Base-by-base conservation (phyloP, 108 stramenopile genomes). In the Pelagomonas calceolata region DNA sequence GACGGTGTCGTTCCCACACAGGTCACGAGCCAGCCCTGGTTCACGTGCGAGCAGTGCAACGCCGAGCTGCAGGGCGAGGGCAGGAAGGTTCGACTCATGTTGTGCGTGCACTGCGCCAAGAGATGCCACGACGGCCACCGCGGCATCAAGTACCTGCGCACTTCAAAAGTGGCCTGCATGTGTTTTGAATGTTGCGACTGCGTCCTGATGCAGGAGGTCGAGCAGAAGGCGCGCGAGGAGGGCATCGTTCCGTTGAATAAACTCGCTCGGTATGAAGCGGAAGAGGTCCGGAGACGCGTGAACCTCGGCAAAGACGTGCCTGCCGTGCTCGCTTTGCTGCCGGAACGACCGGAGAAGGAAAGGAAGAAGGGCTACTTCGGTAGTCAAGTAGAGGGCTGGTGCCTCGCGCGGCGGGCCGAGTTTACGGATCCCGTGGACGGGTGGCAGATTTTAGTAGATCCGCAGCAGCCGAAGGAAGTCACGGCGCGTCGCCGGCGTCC, bases 391-490 rank as follows among this genome's bases (percentile, higher is more conserved):
- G 35, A 71, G 70, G 70, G 70, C 34, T 71, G 70, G 70, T 63
- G 64, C 16, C 70, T 71, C 30, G 64, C 64, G 36, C 63, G 70
- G 34, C 63, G 64, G 9, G 35, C 32, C 4, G 29, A 36, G n/a
- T 29, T 10, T 21, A 71, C 63, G 63, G 32, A 45, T 34, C 12
- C 64, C 33, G 35, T 35, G 36, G 9, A 36, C 34, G 70, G 70
- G 34, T 71, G 70, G 70, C 70, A 71, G 70, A 46, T 71, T 36
- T 34, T 71, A 63, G 32, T 65, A 12, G 70, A 71, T 30, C 70
- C 70, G 3, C 18, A 17, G 51, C 51, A 60, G 51, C 51, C 14
- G 21, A 26, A 4, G 39, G 39, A 43, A 12, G 12, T 43, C 39
- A 43, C 39, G 9, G n/a, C n/a, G n/a, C n/a, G n/a, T n/a, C n/a